Evolutionary conservation across 2,329 filamentous ascomycete species (phyloP).

Genomic region (Fusarium denticulatum): DNA sequence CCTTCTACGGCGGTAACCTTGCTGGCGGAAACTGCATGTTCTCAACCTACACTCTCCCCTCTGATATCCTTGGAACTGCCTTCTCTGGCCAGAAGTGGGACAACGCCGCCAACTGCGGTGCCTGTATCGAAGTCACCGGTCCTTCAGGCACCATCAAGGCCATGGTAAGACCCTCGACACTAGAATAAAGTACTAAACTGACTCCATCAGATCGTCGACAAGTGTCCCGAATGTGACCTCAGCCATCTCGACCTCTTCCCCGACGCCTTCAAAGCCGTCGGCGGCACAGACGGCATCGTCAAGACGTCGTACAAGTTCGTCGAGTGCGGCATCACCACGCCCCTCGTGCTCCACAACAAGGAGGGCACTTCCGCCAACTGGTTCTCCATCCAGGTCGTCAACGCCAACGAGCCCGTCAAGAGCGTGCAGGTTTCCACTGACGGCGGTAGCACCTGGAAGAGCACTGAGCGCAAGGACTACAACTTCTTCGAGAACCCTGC

Average conservation of each 20-base stretch:
- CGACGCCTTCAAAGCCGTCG: constrained; percentile 53
- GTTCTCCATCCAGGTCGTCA: constrained; percentile 67
- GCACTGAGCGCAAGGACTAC: constrained; percentile 63
- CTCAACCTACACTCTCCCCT: constrained; percentile 68
- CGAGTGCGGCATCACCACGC: constrained; percentile 54
- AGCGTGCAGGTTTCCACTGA: constrained; percentile 70
- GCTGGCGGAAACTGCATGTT: constrained; percentile 72
- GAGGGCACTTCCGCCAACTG: constrained; percentile 55
- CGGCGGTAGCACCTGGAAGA: constrained; percentile 66
- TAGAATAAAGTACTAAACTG: not conserved
- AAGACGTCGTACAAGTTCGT: constrained; percentile 50
- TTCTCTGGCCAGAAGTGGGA: constrained; percentile 68
- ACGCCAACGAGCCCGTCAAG: constrained; percentile 65
- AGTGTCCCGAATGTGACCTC: constrained; percentile 54
- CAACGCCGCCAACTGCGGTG: constrained; percentile 65
- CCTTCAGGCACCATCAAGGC: constrained; percentile 67
- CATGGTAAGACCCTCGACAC: constrained; percentile 53
- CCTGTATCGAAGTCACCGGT: constrained; percentile 68
- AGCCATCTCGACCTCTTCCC: constrained; percentile 58
- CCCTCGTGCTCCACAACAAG: constrained; percentile 57
- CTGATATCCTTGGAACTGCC: constrained; percentile 68
- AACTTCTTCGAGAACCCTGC: constrained; percentile 70
- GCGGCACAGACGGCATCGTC: constrained; percentile 50
- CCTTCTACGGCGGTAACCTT: constrained; percentile 66
- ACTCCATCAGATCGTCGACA: constrained; percentile 53